A percentile compares a stretch with the other conserved stretches of the same genome.
Evolutionary conservation across 176 grass and related monocot species (phyloP).

Genomic region (Miscanthus lutarioriparius): DNA sequence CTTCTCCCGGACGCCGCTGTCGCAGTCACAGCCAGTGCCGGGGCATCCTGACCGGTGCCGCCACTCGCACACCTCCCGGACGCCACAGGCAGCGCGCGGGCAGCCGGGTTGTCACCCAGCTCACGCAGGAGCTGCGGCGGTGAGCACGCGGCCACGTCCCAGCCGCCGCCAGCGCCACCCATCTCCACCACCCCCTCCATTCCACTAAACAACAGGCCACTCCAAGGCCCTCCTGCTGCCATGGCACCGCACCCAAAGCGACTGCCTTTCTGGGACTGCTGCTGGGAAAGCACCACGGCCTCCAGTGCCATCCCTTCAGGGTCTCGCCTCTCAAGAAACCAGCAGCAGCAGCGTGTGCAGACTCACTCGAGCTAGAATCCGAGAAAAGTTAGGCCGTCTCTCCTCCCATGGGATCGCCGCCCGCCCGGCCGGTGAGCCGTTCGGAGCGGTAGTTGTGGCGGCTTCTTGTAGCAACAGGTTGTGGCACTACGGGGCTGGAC

Average conservation of each 20-base stretch:
- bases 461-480: slow-evolving; percentile 32
- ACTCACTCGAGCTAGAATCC: neutral
- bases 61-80: neutral
- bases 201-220: slow-evolving; percentile 19
- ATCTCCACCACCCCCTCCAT: slow-evolving; percentile 25
- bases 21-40: neutral
- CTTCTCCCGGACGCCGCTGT: slow-evolving; percentile 14
- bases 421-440: neutral
- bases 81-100: neutral
- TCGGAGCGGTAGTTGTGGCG: slow-evolving; percentile 19
- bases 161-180: neutral
- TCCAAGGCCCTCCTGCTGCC: slow-evolving; percentile 47
- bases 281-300: slow-evolving; percentile 66
- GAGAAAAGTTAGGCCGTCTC: slow-evolving; percentile 15
- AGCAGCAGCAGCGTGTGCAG: neutral
- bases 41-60: slow-evolving; percentile 7
- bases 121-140: slow-evolving; percentile 46
- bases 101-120: slow-evolving; percentile 18
- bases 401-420: slow-evolving; percentile 29
- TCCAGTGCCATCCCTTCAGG: slow-evolving; percentile 73
- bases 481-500: neutral
- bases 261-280: neutral
- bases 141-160: slow-evolving; percentile 34
- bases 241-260: slow-evolving; percentile 58
- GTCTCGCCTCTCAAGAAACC: slow-evolving; percentile 19